A percentile compares a stretch with the other conserved stretches of the same genome.
Evolutionary conservation across 257 asterid species (phyloP).

Genomic region (Avicennia marina): DNA sequence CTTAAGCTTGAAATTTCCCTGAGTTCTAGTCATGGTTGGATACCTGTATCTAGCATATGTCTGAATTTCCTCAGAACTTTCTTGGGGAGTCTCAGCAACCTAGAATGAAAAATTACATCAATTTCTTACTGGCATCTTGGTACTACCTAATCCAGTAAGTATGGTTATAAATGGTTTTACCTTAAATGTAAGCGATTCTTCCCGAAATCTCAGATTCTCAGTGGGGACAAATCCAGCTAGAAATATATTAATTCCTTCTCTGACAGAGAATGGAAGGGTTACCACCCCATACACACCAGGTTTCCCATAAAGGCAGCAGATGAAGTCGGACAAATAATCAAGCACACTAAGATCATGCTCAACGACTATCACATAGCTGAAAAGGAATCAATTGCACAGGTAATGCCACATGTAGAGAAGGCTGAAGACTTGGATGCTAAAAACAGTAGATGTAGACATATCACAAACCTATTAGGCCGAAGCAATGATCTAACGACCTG

Average conservation of each 20-base stretch:
- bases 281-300: slow-evolving; percentile 99
- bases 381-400: slow-evolving; percentile 10
- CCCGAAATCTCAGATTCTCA: slow-evolving; percentile 86
- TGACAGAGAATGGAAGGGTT: slow-evolving; percentile 91
- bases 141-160: not conserved
- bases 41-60: slow-evolving; percentile 82
- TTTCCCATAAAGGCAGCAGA: slow-evolving; percentile 94
- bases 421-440: not conserved
- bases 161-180: slow-evolving; percentile 27
- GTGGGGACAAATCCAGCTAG: slow-evolving; percentile 96
- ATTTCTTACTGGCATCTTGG: not conserved
- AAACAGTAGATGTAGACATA: not conserved
- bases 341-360: slow-evolving; percentile 98
- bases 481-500: slow-evolving; percentile 93
- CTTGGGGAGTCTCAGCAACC: slow-evolving; percentile 97
- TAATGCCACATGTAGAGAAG: not conserved
- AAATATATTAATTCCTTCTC: slow-evolving; percentile 96
- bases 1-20: slow-evolving; percentile 87
- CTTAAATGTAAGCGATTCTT: slow-evolving; percentile 88
- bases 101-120: slow-evolving; percentile 20
- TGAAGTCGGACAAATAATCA: slow-evolving; percentile 92
- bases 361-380: slow-evolving; percentile 90
- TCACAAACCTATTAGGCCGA: slow-evolving; percentile 68
- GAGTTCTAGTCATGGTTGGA: slow-evolving; percentile 93
- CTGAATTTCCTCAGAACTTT: slow-evolving; percentile 84